Percentiles rank a stretch among this genome's conserved stretches.
phyloP scores from a whole-genome alignment of 345 rosid species.

The Iberis pinnata region DNA sequence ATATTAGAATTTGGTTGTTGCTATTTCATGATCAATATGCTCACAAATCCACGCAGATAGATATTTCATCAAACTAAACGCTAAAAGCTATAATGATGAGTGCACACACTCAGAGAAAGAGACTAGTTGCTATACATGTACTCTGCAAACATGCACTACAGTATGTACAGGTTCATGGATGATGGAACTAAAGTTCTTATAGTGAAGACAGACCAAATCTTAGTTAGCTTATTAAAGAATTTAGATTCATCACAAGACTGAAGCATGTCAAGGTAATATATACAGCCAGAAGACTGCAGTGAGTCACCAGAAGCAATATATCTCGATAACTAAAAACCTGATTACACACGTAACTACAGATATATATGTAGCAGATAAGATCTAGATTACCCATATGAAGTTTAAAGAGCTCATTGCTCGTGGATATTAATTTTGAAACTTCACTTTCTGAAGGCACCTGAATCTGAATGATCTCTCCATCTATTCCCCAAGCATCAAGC shows the following conservation, averaged over 20 bases:
- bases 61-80: too few relatives aligned
- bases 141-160: background rate
- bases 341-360: background rate
- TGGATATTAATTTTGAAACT: slow-evolving; percentile 38
- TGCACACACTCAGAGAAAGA: slow-evolving; percentile 5
- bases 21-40: too few relatives aligned
- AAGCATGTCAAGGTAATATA: background rate
- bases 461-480: slow-evolving; percentile 66
- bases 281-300: too few relatives aligned
- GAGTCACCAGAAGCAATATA: too few relatives aligned
- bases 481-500: slow-evolving; percentile 80
- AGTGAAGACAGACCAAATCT: background rate
- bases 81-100: background rate
- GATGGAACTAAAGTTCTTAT: too few relatives aligned
- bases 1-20: too few relatives aligned
- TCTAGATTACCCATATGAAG: slow-evolving; percentile 58
- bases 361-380: slow-evolving; percentile 1
- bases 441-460: slow-evolving; percentile 48
- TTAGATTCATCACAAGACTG: background rate
- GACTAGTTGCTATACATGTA: background rate
- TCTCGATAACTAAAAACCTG: background rate
- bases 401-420: slow-evolving; percentile 44
- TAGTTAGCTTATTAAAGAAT: background rate
- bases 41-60: too few relatives aligned
- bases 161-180: background rate